A percentile compares a stretch with the other conserved stretches of the same genome.
Conservation (phyloP, 768 basidiomycete genomes). For the Boletus bicolor region DNA sequence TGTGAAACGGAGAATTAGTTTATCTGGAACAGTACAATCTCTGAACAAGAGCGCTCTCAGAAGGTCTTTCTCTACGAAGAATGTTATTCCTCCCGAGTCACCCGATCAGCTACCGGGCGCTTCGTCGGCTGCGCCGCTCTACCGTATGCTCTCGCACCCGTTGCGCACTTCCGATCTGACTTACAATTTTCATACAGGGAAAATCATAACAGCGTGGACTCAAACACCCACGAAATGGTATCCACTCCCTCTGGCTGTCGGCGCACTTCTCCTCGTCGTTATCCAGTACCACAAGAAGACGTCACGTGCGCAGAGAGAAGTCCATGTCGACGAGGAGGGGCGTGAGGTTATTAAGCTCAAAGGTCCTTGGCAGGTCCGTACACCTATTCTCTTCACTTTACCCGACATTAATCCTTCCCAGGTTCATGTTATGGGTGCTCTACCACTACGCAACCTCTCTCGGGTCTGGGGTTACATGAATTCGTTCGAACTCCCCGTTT, state of each 20-base stretch:
- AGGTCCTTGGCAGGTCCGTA: constrained; percentile 87
- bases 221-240: constrained; percentile 94
- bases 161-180: constrained; percentile 3
- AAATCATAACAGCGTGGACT: constrained; percentile 74
- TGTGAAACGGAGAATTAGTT: constrained; percentile 30
- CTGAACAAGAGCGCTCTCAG: constrained; percentile 24
- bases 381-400: not conserved
- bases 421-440: constrained; percentile 96
- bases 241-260: constrained; percentile 86
- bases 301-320: constrained; percentile 51
- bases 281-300: constrained; percentile 69
- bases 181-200: constrained; percentile 37
- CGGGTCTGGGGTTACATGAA: constrained; percentile 96
- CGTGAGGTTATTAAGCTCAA: constrained; percentile 75
- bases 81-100: constrained; percentile 36
- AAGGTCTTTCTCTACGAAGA: constrained; percentile 25
- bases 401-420: constrained; percentile 26
- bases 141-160: constrained; percentile 33
- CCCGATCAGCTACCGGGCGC: constrained; percentile 42
- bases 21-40: constrained; percentile 32
- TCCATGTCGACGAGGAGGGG: constrained; percentile 80
- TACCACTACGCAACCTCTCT: constrained; percentile 93
- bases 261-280: constrained; percentile 80
- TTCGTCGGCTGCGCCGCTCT: constrained; percentile 42
- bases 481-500: constrained; percentile 87